phyloP scores from a whole-genome alignment of 179 eudicot genomes.

The Beta lomatogona region DNA sequence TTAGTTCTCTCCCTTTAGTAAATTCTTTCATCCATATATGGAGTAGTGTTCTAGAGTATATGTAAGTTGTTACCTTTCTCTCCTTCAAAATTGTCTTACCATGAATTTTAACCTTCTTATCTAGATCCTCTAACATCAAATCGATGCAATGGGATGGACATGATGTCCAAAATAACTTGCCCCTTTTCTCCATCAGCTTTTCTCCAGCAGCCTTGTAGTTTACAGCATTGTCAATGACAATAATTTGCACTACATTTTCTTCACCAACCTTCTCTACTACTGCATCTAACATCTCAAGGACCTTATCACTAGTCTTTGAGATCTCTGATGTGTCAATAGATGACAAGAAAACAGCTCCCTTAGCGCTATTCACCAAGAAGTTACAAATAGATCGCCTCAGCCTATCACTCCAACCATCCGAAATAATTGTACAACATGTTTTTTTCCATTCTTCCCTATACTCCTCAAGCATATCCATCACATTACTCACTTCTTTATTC shows the following conservation, averaged over 20 bases:
- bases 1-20: no score
- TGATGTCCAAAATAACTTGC: slow-evolving; percentile 27
- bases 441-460: slow-evolving; percentile 11
- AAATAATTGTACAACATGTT: background rate
- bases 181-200: slow-evolving; percentile 19
- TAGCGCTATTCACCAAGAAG: slow-evolving; percentile 23
- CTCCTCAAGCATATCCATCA: slow-evolving; percentile 18
- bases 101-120: no score
- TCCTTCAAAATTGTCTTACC: background rate
- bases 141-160: slow-evolving; percentile 7
- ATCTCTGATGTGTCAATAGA: background rate
- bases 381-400: background rate
- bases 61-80: background rate
- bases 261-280: slow-evolving; percentile 8
- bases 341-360: slow-evolving; percentile 15
- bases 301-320: slow-evolving; percentile 11
- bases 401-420: background rate
- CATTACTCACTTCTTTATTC: background rate
- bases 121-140: background rate
- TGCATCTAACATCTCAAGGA: slow-evolving; percentile 20
- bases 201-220: slow-evolving; percentile 5
- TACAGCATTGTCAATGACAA: background rate
- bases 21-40: no score
- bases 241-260: background rate
- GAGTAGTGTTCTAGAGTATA: no score